These are phyloP conservation scores for Cladosporium oxysporum DNA, from an alignment of 2,329 filamentous ascomycete genomes.

Conservation along the genomic window DNA sequence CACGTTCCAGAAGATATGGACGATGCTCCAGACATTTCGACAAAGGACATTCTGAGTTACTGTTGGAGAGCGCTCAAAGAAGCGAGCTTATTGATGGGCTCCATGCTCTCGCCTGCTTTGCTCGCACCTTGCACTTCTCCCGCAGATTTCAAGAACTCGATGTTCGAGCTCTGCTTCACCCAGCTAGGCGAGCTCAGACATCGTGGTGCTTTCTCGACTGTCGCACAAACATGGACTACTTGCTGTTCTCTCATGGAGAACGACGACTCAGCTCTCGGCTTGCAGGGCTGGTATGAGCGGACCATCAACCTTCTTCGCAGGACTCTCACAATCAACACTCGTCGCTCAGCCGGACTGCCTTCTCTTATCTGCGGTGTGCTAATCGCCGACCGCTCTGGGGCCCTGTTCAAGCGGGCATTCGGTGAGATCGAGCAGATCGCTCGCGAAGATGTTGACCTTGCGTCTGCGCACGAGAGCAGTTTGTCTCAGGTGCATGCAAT, in stretches of 20 bases:
- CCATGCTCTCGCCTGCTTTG: slow-evolving; percentile 12
- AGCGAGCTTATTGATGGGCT: slow-evolving; percentile 65
- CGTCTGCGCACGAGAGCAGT: slow-evolving; percentile 51
- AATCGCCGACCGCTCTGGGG: slow-evolving; percentile 59
- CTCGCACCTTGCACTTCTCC: slow-evolving; percentile 4
- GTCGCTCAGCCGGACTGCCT: slow-evolving; percentile 89
- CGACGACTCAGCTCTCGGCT: slow-evolving; percentile 47
- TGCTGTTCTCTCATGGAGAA: slow-evolving; percentile 61
- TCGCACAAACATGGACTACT: slow-evolving; percentile 80
- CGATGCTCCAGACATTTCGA: slow-evolving; percentile 69
- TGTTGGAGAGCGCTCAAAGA: slow-evolving; percentile 96
- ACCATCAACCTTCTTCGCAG: slow-evolving; percentile 30
- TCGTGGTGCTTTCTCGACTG: slow-evolving; percentile 89
- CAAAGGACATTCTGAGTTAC: slow-evolving; percentile 89
- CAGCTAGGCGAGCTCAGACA: slow-evolving; percentile 84
- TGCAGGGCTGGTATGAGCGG: slow-evolving; percentile 67
- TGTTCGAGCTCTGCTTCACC: slow-evolving; percentile 67
- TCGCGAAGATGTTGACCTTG: slow-evolving; percentile 29
- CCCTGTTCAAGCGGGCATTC: slow-evolving; percentile 66
- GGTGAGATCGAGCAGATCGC: slow-evolving; percentile 62
- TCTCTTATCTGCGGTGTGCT: slow-evolving; percentile 82
- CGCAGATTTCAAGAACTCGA: slow-evolving; percentile 14
- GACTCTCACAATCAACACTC: slow-evolving; percentile 69
- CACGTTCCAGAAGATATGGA: slow-evolving; percentile 77
- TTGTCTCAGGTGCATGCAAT: slow-evolving; percentile 91